phyloP scores from a whole-genome alignment of 148 eudicot species.

The Rheum nobile region DNA sequence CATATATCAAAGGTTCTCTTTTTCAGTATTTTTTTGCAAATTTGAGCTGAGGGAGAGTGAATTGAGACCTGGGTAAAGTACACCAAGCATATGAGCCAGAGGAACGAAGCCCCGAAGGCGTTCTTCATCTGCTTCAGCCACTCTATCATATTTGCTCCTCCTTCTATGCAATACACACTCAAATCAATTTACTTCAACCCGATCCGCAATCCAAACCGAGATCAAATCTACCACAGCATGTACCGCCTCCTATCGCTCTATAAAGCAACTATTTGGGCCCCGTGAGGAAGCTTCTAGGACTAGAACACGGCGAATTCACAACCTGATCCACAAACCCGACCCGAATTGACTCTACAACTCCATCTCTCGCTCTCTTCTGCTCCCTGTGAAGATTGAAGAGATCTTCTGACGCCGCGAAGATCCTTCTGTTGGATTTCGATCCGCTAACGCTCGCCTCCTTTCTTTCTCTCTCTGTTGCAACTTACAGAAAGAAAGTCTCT shows the following conservation, averaged over 20 bases:
- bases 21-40: not conserved
- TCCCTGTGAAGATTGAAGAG: not conserved
- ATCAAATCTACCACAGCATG: not conserved
- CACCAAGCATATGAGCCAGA: conserved; percentile 90
- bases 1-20: not conserved
- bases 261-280: not conserved
- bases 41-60: not conserved
- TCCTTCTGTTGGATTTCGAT: not conserved
- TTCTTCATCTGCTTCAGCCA: conserved; percentile 52
- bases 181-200: not conserved
- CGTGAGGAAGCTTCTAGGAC: not conserved
- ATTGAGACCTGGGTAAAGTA: conserved; percentile 80
- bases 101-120: conserved; percentile 75
- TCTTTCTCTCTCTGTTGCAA: not conserved
- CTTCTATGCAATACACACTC: not conserved
- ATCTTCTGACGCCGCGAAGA: not conserved
- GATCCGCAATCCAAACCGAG: not conserved
- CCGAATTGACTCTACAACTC: not conserved
- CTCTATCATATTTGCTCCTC: conserved; percentile 30
- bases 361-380: not conserved
- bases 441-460: not conserved
- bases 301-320: not conserved
- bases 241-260: not conserved
- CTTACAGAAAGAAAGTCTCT: not conserved
- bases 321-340: not conserved